A percentile compares a stretch with the other conserved stretches of the same genome.
Evolutionary conservation across 768 basidiomycete species (phyloP).

Genomic region (Calocybe gangraenosa): DNA sequence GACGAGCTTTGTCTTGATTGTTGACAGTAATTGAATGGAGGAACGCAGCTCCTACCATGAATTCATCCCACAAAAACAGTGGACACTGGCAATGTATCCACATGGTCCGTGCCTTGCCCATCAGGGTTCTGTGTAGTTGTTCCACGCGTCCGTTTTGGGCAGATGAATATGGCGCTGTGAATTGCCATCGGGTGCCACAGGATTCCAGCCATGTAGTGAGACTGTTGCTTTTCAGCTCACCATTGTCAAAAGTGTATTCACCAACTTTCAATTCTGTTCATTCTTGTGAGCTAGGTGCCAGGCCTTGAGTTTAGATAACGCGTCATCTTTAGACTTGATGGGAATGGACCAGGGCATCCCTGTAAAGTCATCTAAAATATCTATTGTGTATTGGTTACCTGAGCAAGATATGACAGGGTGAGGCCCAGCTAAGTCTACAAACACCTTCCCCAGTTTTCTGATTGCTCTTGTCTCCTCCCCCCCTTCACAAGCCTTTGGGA

Average conservation of each 20-base stretch:
- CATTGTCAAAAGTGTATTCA: conserved; percentile 13
- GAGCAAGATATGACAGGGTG: neutral
- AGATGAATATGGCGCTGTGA: conserved; percentile 25
- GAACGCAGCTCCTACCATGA: conserved; percentile 18
- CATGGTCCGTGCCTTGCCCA: conserved; percentile 25
- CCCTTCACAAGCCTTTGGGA: conserved; percentile 2
- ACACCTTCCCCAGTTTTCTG: conserved; percentile 2
- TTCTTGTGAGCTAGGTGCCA: conserved; percentile 25
- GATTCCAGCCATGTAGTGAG: conserved; percentile 13
- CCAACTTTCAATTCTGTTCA: conserved; percentile 13
- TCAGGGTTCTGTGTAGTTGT: conserved; percentile 25
- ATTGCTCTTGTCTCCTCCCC: neutral
- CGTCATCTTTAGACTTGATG: conserved; percentile 22
- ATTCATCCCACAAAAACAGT: conserved; percentile 23
- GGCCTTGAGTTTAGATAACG: conserved; percentile 17
- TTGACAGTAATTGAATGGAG: conserved; percentile 3
- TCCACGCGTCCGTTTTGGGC: conserved; percentile 32
- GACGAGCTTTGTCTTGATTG: too few species aligned
- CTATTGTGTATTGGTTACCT: neutral
- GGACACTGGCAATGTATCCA: conserved; percentile 17
- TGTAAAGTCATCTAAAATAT: neutral
- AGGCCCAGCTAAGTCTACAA: conserved; percentile 4
- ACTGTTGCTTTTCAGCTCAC: conserved; percentile 17
- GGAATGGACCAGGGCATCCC: conserved; percentile 27
- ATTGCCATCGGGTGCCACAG: conserved; percentile 13